Base-by-base conservation (phyloP, 495 filamentous ascomycete species). In the Zalerion maritima region DNA sequence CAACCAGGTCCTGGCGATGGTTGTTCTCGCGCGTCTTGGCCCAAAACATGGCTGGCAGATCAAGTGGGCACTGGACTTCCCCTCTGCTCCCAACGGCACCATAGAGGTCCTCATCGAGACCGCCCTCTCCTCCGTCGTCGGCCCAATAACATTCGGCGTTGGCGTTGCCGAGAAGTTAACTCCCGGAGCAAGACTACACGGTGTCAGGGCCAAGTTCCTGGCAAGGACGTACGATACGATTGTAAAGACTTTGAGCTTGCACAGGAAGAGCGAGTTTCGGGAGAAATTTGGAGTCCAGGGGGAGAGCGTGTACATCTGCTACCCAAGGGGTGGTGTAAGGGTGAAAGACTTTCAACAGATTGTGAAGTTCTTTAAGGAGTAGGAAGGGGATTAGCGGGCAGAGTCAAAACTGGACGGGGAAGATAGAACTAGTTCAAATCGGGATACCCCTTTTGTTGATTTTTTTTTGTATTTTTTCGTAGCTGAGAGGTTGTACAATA, bases 1-100 rank as follows among this genome's bases (percentile, higher is more conserved):
- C 41, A 54, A 70, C 16, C 67, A 59, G 32, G 71, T 89, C 39
- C 69, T 63, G 22, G 78, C 77, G 9, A 65, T 92, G 28, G 73
- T 81, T 38, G 71, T 79, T 20, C 50, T 92, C 36, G 75, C 75
- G 33, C 74, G 75, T 45, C 68, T 92, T 15, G 67, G 75, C 12
- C 81, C 81, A 0, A 49, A 64, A 19, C 69, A 86, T 39, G 81
- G 81, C 32, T 83, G 78, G 64, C 82, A 92, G 56, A 73, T 89
- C 53, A 89, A 92, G 56, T 87, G 81, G 54, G 74, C 73, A 23
- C 69, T 89, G 34, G 81, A 87, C 47, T 89, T 92, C 62, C 81
- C 81, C 10, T 68, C 67, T 11, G 64, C 80, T 3, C 78, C 81
- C 2, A 76, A 63, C 32, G 83, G 82, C 32, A 75, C 75, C 19